Evolutionary conservation across 768 basidiomycete species (phyloP).

Genomic region (Plicaturopsis crispa): DNA sequence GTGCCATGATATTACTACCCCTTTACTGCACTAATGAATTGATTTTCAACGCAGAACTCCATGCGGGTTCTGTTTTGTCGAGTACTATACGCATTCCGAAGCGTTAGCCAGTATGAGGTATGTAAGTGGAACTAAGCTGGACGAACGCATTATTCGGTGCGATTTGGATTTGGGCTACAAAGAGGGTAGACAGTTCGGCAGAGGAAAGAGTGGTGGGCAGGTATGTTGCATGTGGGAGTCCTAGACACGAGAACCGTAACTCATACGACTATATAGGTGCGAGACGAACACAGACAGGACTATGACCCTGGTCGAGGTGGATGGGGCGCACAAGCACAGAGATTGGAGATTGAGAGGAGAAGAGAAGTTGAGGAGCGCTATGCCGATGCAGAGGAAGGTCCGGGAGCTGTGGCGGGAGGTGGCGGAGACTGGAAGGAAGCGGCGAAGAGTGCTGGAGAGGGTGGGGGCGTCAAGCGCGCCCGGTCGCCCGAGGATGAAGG

Average conservation of each 20-base stretch:
- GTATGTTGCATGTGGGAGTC: slow-evolving; percentile 20
- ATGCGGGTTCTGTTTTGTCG: slow-evolving; percentile 93
- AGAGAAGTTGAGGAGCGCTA: slow-evolving; percentile 85
- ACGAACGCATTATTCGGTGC: slow-evolving; percentile 96
- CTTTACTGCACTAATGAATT: background rate
- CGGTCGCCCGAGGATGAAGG: slow-evolving; percentile 77
- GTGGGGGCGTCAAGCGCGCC: slow-evolving; percentile 52
- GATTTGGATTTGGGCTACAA: slow-evolving; percentile 96
- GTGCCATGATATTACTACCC: slow-evolving; percentile 13
- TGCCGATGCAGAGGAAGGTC: slow-evolving; percentile 70
- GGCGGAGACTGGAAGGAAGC: slow-evolving; percentile 82
- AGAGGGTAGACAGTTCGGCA: slow-evolving; percentile 94
- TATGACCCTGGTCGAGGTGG: slow-evolving; percentile 95
- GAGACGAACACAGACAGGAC: slow-evolving; percentile 95
- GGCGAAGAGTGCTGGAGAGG: slow-evolving; percentile 28
- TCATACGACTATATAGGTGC: slow-evolving; percentile 31
- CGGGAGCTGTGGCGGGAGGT: slow-evolving; percentile 75
- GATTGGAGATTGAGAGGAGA: slow-evolving; percentile 64
- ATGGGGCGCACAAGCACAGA: slow-evolving; percentile 85
- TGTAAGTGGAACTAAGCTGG: slow-evolving; percentile 96
- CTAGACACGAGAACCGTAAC: slow-evolving; percentile 1
- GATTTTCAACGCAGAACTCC: slow-evolving; percentile 59
- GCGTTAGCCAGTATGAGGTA: slow-evolving; percentile 90
- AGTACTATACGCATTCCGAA: slow-evolving; percentile 92
- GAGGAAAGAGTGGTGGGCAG: slow-evolving; percentile 96